These are phyloP conservation scores for Malus sylvestris DNA, from an alignment of 306 rosid species.

Conservation along the genomic window DNA sequence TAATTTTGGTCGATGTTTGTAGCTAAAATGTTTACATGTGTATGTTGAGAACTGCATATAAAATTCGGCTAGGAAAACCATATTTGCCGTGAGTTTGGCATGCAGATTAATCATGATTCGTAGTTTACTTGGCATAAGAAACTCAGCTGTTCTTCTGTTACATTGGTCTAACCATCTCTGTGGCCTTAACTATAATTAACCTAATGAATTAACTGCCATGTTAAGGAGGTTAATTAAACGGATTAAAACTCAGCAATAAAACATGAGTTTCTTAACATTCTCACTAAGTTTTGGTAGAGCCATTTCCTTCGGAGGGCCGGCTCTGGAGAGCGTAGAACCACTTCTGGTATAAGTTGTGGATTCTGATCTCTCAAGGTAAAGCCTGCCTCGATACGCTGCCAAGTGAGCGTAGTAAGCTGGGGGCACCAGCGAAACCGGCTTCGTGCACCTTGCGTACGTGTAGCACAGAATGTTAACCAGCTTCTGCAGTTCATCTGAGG, in stretches of 20 bases:
- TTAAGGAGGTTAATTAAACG: background rate
- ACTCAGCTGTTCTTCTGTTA: background rate
- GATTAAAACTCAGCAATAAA: slow-evolving; percentile 56
- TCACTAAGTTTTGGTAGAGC: slow-evolving; percentile 85
- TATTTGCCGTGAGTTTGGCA: background rate
- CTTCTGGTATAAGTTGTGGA: slow-evolving; percentile 36
- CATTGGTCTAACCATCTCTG: slow-evolving; percentile 12
- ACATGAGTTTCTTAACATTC: slow-evolving; percentile 86
- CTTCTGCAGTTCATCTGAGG: slow-evolving; percentile 89
- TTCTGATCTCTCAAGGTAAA: slow-evolving; percentile 81
- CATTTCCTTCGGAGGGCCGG: slow-evolving; percentile 70
- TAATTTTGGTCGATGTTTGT: background rate
- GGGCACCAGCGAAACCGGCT: slow-evolving; percentile 96
- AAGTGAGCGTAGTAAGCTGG: slow-evolving; percentile 96
- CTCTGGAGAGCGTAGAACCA: slow-evolving; percentile 48
- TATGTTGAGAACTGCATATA: background rate
- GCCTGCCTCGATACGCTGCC: slow-evolving; percentile 96
- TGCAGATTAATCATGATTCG: slow-evolving; percentile 4
- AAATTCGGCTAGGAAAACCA: background rate
- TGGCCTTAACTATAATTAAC: background rate
- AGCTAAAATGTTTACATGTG: background rate
- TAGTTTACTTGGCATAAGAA: background rate
- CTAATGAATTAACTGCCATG: background rate
- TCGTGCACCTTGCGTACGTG: slow-evolving; percentile 89
- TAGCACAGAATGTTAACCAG: slow-evolving; percentile 80